Percentiles rank a stretch among this genome's conserved stretches.
Conservation (phyloP, 2,329 filamentous ascomycete species). For the Trichoderma brevicompactum region DNA sequence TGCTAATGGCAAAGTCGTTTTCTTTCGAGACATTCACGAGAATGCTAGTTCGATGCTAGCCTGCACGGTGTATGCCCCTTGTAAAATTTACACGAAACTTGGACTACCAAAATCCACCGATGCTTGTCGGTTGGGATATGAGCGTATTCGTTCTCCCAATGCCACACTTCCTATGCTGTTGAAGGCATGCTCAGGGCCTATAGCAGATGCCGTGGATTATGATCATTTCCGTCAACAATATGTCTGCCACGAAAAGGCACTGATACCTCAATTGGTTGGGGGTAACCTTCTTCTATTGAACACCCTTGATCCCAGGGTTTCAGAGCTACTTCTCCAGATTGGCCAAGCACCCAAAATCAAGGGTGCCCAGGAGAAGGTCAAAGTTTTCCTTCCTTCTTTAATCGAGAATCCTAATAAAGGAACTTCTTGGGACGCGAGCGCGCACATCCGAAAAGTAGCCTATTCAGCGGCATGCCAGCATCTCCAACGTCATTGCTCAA, state of each 20-base stretch:
- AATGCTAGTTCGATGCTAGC: conserved; percentile 35
- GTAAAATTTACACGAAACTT: conserved; percentile 49
- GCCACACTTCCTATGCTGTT: conserved; percentile 40
- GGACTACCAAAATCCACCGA: conserved; percentile 42
- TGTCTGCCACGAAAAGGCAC: conserved; percentile 33
- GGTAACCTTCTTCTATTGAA: conserved; percentile 31
- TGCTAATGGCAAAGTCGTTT: conserved; percentile 66
- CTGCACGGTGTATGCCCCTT: conserved; percentile 40
- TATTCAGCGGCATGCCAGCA: conserved; percentile 53
- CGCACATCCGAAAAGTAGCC: conserved; percentile 54
- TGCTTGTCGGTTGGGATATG: conserved; percentile 44
- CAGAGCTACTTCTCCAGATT: conserved; percentile 46
- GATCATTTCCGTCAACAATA: conserved; percentile 43
- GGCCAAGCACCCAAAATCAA: conserved; percentile 1
- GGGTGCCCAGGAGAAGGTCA: conserved; percentile 34
- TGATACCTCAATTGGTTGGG: conserved; percentile 30
- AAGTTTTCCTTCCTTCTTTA: conserved; percentile 69
- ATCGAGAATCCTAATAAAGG: conserved; percentile 59
- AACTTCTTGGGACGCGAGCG: conserved; percentile 62
- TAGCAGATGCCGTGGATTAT: conserved; percentile 36
- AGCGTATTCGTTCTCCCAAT: conserved; percentile 39
- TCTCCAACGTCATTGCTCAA: conserved; percentile 29
- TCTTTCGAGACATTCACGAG: conserved; percentile 67
- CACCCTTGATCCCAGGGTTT: conserved; percentile 46
- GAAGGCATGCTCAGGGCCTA: conserved; percentile 35